These are phyloP conservation scores for Benincasa hispida DNA, from an alignment of 306 rosid genomes.

Conservation along the genomic window DNA sequence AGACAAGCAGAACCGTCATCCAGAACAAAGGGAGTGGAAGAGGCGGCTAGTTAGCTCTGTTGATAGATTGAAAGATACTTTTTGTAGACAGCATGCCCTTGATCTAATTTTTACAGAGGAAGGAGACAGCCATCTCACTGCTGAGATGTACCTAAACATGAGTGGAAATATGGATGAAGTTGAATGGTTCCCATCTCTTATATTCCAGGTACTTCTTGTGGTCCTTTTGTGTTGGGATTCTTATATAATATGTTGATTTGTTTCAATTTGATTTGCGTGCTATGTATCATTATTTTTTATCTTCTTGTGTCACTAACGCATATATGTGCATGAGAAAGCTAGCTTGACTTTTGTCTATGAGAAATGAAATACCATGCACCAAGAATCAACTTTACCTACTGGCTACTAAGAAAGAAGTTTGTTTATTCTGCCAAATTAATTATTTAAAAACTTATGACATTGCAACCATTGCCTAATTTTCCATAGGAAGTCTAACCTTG, in stretches of 20 bases:
- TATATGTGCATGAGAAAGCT: background rate
- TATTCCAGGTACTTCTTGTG: constrained; percentile 62
- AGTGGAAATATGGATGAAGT: constrained; percentile 66
- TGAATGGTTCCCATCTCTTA: constrained; percentile 78
- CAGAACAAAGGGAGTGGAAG: constrained; percentile 98
- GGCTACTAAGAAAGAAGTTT: background rate
- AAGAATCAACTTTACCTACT: background rate
- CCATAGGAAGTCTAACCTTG: constrained; percentile 10
- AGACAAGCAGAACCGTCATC: constrained; percentile 93
- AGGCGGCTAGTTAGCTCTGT: constrained; percentile 74
- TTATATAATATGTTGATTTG: background rate
- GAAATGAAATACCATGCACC: background rate
- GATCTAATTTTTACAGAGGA: constrained; percentile 93
- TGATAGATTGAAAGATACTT: constrained; percentile 83
- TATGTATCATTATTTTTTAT: background rate
- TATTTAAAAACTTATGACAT: background rate
- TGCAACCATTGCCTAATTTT: background rate
- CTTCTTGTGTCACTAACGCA: background rate
- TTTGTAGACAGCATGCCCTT: constrained; percentile 89
- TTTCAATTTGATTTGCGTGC: background rate
- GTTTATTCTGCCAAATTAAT: background rate
- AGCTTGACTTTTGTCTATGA: background rate
- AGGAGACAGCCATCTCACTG: constrained; percentile 87
- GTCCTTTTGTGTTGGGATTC: background rate
- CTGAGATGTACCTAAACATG: constrained; percentile 86